Percentiles rank a stretch among this genome's conserved stretches.
These are phyloP conservation scores for Cylindrotheca closterium DNA, from an alignment of 108 stramenopile species.

Conservation along the genomic window DNA sequence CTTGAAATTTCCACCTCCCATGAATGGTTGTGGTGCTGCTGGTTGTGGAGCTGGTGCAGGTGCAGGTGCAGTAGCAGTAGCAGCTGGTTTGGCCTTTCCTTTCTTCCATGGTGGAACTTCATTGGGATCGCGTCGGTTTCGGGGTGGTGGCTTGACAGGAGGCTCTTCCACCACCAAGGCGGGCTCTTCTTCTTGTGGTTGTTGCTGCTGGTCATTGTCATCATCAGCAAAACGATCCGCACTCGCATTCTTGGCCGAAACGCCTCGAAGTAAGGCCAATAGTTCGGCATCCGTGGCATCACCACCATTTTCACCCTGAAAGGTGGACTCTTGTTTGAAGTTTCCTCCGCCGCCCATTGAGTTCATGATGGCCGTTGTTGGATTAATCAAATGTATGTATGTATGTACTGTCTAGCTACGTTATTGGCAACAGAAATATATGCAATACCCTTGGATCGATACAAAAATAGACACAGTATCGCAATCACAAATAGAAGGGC, in stretches of 20 bases:
- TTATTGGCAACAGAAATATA: too few relatives aligned
- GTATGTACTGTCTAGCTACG: too few relatives aligned
- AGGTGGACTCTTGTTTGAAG: constrained; percentile 34
- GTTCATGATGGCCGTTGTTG: too few relatives aligned
- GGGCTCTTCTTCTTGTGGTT: too few relatives aligned
- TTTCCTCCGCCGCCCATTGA: constrained; percentile 20
- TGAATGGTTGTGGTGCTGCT: not conserved
- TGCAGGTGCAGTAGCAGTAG: not conserved
- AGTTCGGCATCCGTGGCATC: constrained; percentile 73
- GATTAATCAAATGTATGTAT: too few relatives aligned
- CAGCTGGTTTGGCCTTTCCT: not conserved
- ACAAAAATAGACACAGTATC: too few relatives aligned
- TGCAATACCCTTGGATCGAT: too few relatives aligned
- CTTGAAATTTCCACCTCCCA: constrained; percentile 3
- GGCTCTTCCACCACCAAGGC: constrained; percentile 4
- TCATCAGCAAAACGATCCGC: constrained; percentile 48
- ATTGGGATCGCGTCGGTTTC: not conserved
- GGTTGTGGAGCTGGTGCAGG: not conserved
- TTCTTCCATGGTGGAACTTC: not conserved
- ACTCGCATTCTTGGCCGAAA: constrained; percentile 57
- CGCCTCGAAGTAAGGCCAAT: constrained; percentile 52
- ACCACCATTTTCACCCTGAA: constrained; percentile 67
- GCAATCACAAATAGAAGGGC: too few relatives aligned
- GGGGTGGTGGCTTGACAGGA: not conserved
- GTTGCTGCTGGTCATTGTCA: too few relatives aligned